phyloP scores from a whole-genome alignment of 306 rosid species.

The Lathyrus tuberosus region DNA sequence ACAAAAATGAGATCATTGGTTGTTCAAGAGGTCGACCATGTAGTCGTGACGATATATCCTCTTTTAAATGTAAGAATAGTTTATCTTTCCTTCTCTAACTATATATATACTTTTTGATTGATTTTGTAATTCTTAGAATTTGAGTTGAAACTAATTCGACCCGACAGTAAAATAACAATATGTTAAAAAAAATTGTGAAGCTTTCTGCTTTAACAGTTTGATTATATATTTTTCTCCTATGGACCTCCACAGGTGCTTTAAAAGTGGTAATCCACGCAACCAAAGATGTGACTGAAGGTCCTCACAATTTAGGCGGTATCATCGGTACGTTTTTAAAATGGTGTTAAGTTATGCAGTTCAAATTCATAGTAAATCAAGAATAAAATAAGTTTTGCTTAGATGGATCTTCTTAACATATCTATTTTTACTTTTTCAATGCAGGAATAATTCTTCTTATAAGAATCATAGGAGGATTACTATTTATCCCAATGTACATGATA shows the following conservation, averaged over 20 bases:
- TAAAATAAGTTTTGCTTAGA: background rate
- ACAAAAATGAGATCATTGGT: conserved; percentile 19
- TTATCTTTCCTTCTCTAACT: background rate
- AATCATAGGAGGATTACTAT: conserved; percentile 13
- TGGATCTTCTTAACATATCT: background rate
- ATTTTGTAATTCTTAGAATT: background rate
- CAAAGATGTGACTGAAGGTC: background rate
- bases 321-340: conserved; percentile 8
- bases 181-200: background rate
- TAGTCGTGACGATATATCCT: background rate
- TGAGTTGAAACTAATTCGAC: too few relatives aligned
- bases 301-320: background rate
- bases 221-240: conserved; percentile 11
- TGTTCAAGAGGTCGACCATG: conserved; percentile 4
- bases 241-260: background rate
- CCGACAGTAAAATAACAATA: background rate
- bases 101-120: background rate
- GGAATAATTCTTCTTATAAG: conserved; percentile 26
- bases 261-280: background rate
- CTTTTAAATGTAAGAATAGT: conserved; percentile 13
- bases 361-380: background rate
- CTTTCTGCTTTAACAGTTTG: background rate
- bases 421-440: background rate
- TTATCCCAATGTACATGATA: conserved; percentile 4
- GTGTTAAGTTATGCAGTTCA: background rate